Evolutionary conservation across 345 rosid genomes (phyloP).

Genomic region (Hibiscus syriacus): DNA sequence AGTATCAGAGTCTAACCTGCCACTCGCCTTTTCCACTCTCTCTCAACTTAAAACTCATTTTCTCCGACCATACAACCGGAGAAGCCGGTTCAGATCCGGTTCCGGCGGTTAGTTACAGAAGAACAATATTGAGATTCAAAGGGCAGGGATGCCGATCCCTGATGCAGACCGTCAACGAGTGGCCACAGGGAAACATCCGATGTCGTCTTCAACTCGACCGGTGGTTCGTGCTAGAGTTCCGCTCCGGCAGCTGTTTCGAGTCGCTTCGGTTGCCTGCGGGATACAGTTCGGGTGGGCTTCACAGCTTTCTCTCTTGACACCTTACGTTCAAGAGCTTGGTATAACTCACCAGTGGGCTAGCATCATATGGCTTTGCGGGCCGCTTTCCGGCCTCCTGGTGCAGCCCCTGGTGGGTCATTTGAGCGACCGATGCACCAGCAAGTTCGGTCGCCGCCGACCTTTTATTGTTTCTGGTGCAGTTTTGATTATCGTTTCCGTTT

Average conservation of each 20-base stretch:
- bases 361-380: constrained; percentile 94
- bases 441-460: constrained; percentile 88
- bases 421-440: constrained; percentile 82
- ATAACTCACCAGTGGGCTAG: constrained; percentile 97
- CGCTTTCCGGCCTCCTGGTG: constrained; percentile 80
- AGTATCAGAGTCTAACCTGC: background rate
- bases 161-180: constrained; percentile 29
- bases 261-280: constrained; percentile 87
- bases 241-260: constrained; percentile 67
- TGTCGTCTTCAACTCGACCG: constrained; percentile 18
- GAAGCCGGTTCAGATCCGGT: background rate
- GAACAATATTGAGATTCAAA: background rate
- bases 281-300: constrained; percentile 98
- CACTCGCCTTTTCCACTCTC: background rate
- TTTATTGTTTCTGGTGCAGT: constrained; percentile 59
- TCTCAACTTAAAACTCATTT: background rate
- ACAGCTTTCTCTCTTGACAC: constrained; percentile 88
- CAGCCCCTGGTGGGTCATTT: constrained; percentile 90
- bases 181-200: constrained; percentile 8
- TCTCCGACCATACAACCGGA: background rate
- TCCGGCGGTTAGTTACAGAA: background rate
- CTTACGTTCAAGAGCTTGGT: constrained; percentile 96
- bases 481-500: constrained; percentile 43
- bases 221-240: constrained; percentile 33
- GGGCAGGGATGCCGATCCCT: constrained; percentile 17